These are phyloP conservation scores for Colletotrichum truncatum DNA, from an alignment of 2,329 filamentous ascomycete species.

Conservation along the genomic window DNA sequence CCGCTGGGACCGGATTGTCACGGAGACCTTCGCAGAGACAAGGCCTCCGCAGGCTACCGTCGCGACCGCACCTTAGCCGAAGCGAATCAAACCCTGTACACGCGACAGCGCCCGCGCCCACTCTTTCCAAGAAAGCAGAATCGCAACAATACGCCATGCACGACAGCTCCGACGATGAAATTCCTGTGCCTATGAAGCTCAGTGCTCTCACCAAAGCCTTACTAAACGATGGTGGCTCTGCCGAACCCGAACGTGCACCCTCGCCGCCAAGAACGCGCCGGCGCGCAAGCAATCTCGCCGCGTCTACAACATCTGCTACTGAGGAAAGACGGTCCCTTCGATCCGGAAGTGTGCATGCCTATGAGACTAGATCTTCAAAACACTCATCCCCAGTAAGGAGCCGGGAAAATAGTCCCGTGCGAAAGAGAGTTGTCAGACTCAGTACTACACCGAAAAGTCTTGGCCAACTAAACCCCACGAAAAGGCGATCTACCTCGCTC, in stretches of 20 bases:
- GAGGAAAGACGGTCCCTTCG: constrained; percentile 57
- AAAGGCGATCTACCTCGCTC: constrained; percentile 61
- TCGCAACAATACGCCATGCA: constrained; percentile 65
- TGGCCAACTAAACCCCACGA: constrained; percentile 48
- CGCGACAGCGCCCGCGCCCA: constrained; percentile 33
- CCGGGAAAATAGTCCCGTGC: constrained; percentile 60
- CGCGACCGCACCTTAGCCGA: constrained; percentile 54
- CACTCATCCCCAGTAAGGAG: constrained; percentile 54
- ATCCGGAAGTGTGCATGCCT: constrained; percentile 56
- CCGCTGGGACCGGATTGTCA: constrained; percentile 52
- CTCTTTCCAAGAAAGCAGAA: constrained; percentile 41
- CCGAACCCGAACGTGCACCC: constrained; percentile 50
- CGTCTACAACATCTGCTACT: constrained; percentile 50
- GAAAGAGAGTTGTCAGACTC: constrained; percentile 67
- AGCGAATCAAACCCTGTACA: constrained; percentile 54
- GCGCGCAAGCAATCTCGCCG: constrained; percentile 56
- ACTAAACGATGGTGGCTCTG: constrained; percentile 69
- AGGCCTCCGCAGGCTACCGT: constrained; percentile 58
- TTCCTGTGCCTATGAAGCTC: constrained; percentile 90
- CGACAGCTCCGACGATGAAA: constrained; percentile 95
- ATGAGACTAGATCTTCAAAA: constrained; percentile 45
- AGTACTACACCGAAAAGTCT: constrained; percentile 60
- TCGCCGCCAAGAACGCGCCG: constrained; percentile 59
- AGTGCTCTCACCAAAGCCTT: constrained; percentile 92
- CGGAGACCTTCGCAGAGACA: constrained; percentile 67